Conservation (phyloP, 306 rosid genomes). For the Senna tora region DNA sequence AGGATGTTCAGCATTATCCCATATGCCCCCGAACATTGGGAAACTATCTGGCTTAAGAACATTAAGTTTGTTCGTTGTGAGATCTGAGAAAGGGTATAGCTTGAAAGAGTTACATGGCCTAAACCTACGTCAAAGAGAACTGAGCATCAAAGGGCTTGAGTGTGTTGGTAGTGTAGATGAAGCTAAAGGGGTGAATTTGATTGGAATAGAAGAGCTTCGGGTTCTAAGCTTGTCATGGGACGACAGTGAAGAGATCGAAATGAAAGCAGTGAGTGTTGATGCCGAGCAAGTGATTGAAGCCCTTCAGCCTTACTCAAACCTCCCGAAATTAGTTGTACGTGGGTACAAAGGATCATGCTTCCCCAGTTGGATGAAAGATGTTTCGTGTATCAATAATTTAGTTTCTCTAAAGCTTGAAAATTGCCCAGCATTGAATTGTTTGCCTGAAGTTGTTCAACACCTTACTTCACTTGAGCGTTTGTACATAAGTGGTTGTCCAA, state of each 20-base stretch:
- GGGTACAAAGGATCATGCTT: too few species aligned
- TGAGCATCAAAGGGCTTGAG: not conserved
- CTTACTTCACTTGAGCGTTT: not conserved
- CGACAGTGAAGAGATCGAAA: not conserved
- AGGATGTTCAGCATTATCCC: accelerated
- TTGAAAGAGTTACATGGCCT: not conserved
- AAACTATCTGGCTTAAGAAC: not conserved
- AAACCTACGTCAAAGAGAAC: not conserved
- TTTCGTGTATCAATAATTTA: too few species aligned
- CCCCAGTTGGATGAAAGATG: too few species aligned
- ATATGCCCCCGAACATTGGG: conserved; percentile 18
- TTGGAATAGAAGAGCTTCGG: not conserved
- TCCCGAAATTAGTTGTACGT: too few species aligned
- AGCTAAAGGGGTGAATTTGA: not conserved
- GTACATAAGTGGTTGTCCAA: not conserved
- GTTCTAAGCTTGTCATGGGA: not conserved
- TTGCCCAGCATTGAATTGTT: too few species aligned
- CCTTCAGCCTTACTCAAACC: too few species aligned
- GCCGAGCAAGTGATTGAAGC: not conserved
- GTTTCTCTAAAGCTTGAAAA: not conserved
- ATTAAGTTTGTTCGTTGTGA: not conserved
- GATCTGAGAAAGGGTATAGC: not conserved
- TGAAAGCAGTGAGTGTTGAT: too few species aligned
- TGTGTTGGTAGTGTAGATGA: not conserved
- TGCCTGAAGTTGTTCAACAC: not conserved